Conservation (phyloP, 257 asterid genomes). For the Henckelia pumila region DNA sequence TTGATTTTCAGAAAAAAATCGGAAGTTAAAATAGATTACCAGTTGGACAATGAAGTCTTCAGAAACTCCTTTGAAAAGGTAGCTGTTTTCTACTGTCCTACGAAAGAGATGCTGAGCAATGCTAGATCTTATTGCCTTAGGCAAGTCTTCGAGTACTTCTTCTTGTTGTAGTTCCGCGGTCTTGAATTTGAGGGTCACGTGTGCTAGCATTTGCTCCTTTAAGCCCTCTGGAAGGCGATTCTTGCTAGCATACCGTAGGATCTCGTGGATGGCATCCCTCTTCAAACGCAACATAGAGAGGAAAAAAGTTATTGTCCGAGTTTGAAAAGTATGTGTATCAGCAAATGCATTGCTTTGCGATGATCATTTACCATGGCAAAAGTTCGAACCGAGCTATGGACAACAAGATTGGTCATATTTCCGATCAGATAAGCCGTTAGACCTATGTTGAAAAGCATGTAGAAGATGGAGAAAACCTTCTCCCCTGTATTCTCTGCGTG, state of each 20-base stretch:
- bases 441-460: conserved; percentile 96
- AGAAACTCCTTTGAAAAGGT: conserved; percentile 78
- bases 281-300: conserved; percentile 29
- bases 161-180: conserved; percentile 92
- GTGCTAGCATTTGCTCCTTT: conserved; percentile 92
- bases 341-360: neutral
- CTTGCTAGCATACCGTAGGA: conserved; percentile 77
- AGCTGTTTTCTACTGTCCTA: conserved; percentile 51
- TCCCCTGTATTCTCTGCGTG: conserved; percentile 80
- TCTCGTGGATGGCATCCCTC: conserved; percentile 78
- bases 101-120: conserved; percentile 86
- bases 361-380: conserved; percentile 64
- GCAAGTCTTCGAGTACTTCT: conserved; percentile 71
- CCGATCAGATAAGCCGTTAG: conserved; percentile 91
- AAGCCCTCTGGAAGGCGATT: conserved; percentile 71
- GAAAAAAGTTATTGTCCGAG: neutral
- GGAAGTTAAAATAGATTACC: conserved; percentile 47
- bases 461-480: conserved; percentile 71
- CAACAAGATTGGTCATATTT: conserved; percentile 91
- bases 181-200: conserved; percentile 73
- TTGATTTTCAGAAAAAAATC: neutral
- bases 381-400: conserved; percentile 67
- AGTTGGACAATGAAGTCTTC: conserved; percentile 75
- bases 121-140: conserved; percentile 91
- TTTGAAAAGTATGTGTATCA: neutral